Evolutionary conservation across 305 asterid genomes (phyloP).

Genomic region (Fraxinus paxiana): DNA sequence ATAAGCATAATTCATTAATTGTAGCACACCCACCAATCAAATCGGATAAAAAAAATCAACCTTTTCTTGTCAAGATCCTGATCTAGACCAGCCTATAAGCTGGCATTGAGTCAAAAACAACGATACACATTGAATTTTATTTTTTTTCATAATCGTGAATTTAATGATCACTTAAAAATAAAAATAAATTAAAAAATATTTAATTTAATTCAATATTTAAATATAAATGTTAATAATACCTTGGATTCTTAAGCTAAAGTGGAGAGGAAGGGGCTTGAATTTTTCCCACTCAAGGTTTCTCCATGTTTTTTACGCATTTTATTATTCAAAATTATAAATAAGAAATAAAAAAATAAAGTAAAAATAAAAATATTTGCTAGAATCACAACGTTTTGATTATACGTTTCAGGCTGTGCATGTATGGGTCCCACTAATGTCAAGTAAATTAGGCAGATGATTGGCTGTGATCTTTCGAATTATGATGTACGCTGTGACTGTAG

Average conservation of each 20-base stretch:
- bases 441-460: not conserved
- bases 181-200: not conserved
- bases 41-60: not conserved
- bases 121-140: not conserved
- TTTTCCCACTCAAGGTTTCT: conserved; percentile 17
- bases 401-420: not conserved
- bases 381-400: not conserved
- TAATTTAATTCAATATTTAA: not conserved
- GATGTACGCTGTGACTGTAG: not conserved
- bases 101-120: conserved; percentile 1
- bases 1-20: not conserved
- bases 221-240: not conserved
- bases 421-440: not conserved
- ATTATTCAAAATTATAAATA: not conserved
- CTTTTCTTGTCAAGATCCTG: conserved; percentile 26
- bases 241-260: not conserved
- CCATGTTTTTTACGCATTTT: not conserved
- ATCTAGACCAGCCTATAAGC: conserved; percentile 16
- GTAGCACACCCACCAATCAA: conserved; percentile 7
- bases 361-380: not conserved
- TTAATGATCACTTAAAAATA: not conserved
- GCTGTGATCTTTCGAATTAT: not conserved
- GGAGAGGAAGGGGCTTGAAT: conserved; percentile 24
- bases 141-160: not conserved
- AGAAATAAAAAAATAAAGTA: not conserved